Percentiles rank a stretch among this genome's conserved stretches.
Evolutionary conservation across 192 early-diverging fungal genomes (phyloP).

Genomic region (Cladochytrium replicatum): DNA sequence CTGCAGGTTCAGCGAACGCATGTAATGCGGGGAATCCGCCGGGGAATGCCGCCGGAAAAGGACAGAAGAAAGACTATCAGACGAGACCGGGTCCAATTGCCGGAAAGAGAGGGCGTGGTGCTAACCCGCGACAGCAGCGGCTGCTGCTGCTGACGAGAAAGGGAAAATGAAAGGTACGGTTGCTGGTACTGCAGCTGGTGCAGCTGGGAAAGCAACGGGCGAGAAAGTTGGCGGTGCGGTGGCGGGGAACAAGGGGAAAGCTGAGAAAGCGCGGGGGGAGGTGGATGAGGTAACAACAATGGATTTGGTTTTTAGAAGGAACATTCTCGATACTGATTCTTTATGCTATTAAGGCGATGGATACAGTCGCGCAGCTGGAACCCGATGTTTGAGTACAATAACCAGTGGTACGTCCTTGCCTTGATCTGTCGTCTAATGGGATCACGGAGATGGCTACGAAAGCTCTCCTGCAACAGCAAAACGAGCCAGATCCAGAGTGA

Average conservation of each 20-base stretch:
- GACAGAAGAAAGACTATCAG: neutral
- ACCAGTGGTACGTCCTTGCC: constrained; percentile 33
- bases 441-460: constrained; percentile 31
- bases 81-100: constrained; percentile 2
- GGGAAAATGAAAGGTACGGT: constrained; percentile 28
- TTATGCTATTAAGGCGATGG: neutral
- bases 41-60: constrained; percentile 8
- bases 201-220: neutral
- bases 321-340: no score
- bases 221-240: constrained; percentile 1
- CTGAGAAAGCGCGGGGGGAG: constrained; percentile 41
- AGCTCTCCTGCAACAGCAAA: constrained; percentile 32
- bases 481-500: constrained; percentile 26
- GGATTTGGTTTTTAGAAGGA: neutral
- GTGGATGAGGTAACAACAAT: constrained; percentile 35
- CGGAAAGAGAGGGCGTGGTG: constrained; percentile 3
- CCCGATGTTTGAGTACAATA: constrained; percentile 45
- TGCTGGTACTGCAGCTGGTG: constrained; percentile 4
- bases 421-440: constrained; percentile 30
- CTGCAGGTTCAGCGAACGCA: no score
- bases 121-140: neutral
- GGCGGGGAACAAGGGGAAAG: constrained; percentile 32
- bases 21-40: no score
- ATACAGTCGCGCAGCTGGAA: constrained; percentile 17
- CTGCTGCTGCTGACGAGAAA: constrained; percentile 2